Percentiles rank a stretch among this genome's conserved stretches.
Evolutionary conservation across 2,329 filamentous ascomycete species (phyloP).

Genomic region (Scleromitrula shiraiana): DNA sequence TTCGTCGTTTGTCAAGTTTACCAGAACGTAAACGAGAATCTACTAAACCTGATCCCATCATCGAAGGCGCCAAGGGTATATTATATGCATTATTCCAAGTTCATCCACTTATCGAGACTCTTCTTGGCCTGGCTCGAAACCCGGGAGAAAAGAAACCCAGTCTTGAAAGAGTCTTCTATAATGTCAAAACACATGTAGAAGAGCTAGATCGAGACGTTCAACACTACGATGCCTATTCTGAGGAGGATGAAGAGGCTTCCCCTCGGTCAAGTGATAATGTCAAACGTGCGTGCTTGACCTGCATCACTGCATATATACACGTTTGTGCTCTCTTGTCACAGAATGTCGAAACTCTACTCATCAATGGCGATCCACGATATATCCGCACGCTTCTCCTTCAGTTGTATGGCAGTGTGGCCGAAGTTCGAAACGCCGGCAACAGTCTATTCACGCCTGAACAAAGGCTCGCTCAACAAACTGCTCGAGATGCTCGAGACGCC

Average conservation of each 20-base stretch:
- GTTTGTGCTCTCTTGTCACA: conserved; percentile 52
- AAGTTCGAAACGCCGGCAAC: conserved; percentile 40
- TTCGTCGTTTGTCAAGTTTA: conserved; percentile 54
- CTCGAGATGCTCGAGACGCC: too few species aligned
- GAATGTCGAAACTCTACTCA: conserved; percentile 56
- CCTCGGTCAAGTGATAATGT: conserved; percentile 55
- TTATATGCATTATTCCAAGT: conserved; percentile 61
- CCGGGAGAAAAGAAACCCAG: conserved; percentile 53
- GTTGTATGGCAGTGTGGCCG: conserved; percentile 61
- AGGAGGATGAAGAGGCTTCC: conserved; percentile 40
- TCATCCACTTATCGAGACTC: conserved; percentile 58
- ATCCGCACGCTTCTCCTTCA: conserved; percentile 56
- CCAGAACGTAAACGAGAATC: conserved; percentile 56
- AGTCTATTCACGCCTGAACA: conserved; percentile 18
- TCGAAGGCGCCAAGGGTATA: conserved; percentile 59
- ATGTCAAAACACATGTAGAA: conserved; percentile 58
- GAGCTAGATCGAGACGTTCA: conserved; percentile 58
- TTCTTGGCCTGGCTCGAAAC: conserved; percentile 54
- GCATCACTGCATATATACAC: conserved; percentile 57
- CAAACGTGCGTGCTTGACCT: conserved; percentile 53
- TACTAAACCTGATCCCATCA: conserved; percentile 49
- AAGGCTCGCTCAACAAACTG: conserved; percentile 10
- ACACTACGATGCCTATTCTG: conserved; percentile 46
- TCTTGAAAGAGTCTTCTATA: conserved; percentile 60
- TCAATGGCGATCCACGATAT: conserved; percentile 59